Percentiles rank a stretch among this genome's conserved stretches.
Evolutionary conservation across 2,329 filamentous ascomycete genomes (phyloP).

Genomic region (Dendryphion nanum): DNA sequence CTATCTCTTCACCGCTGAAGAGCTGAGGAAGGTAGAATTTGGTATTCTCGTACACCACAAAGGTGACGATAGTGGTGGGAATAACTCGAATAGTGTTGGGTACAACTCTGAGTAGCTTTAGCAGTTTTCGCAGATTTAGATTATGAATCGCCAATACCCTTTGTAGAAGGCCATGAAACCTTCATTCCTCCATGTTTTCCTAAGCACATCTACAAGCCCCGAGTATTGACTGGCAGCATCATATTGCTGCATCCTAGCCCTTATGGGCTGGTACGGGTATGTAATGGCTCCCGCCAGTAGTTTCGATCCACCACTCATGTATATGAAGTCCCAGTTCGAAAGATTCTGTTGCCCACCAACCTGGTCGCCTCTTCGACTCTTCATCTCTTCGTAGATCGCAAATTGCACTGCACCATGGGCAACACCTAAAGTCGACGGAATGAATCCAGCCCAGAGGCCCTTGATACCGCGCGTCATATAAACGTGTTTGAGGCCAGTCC

Average conservation of each 20-base stretch:
- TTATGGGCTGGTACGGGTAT: slow-evolving; percentile 92
- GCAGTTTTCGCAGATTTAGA: slow-evolving; percentile 1
- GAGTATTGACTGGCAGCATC: slow-evolving; percentile 74
- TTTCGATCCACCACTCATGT: slow-evolving; percentile 78
- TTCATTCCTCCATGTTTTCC: slow-evolving; percentile 74
- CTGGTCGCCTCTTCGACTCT: slow-evolving; percentile 55
- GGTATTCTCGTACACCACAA: slow-evolving; percentile 94
- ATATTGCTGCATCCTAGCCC: slow-evolving; percentile 86
- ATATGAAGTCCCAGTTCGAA: slow-evolving; percentile 73
- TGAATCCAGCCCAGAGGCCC: slow-evolving; percentile 86
- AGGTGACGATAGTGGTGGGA: slow-evolving; percentile 94
- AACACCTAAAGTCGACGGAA: slow-evolving; percentile 81
- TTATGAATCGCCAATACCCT: too few species aligned
- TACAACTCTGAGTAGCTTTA: slow-evolving; percentile 52
- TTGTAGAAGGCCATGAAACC: slow-evolving; percentile 86
- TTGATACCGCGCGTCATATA: slow-evolving; percentile 67
- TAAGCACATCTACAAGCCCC: slow-evolving; percentile 68
- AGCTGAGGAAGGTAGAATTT: slow-evolving; percentile 64
- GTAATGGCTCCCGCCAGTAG: slow-evolving; percentile 84
- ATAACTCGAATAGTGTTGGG: slow-evolving; percentile 89
- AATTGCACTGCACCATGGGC: slow-evolving; percentile 94
- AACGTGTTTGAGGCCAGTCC: slow-evolving; percentile 66
- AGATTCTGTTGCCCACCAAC: slow-evolving; percentile 46
- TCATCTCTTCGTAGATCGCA: slow-evolving; percentile 82
- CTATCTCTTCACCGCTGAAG: slow-evolving; percentile 33